Base-by-base conservation (phyloP, 768 basidiomycete genomes). In the Scleroderma bovista region DNA sequence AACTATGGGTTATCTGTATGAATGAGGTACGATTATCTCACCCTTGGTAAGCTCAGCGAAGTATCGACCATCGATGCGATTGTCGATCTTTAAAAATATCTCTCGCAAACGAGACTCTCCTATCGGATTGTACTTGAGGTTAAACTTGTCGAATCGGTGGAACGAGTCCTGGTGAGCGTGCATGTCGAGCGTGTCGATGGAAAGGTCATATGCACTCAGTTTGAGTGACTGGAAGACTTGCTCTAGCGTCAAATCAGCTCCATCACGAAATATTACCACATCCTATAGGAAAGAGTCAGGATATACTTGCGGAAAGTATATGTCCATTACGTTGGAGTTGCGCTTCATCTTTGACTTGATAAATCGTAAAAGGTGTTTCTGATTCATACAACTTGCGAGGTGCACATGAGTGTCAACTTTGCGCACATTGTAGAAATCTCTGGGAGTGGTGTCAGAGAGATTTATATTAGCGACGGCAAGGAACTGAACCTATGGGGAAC, bases 321-420 rank as follows among this genome's bases (percentile, higher is more conserved):
- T 16, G 39, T 41, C 26, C 61, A 78, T 38, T 50, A 90, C 92
- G 43, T 93, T 62, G 2, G 93, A 86, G 57, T 76, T 83, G 20
- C 81, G 83, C 70, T 93, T 93, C 92, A 96, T 94, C 65, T 95
- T 95, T n/a, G 86, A 83, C 68, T 99, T 99, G 74, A 99, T 97
- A 71, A 99, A 98, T 9, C 96, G 91, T 12, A 99, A 73, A 17
- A 99, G 72, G 71, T 99, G 96, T 67, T 99, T 99, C 68, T 99
- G 96, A 65, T 99, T 99, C 94, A 98, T 97, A 69, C 91, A 90
- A 53, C 94, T 96, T 3, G 95, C 95, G 65, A 98, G 92, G 61
- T 99, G 96, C 24, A 99, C 91, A 68, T 99, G 96, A 8, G 96
- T 99, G 63, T 99, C 96, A 52, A 99, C 96, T 66, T 99, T 99